Conservation (phyloP, 495 filamentous ascomycete genomes). For the Immersiella caudata region DNA sequence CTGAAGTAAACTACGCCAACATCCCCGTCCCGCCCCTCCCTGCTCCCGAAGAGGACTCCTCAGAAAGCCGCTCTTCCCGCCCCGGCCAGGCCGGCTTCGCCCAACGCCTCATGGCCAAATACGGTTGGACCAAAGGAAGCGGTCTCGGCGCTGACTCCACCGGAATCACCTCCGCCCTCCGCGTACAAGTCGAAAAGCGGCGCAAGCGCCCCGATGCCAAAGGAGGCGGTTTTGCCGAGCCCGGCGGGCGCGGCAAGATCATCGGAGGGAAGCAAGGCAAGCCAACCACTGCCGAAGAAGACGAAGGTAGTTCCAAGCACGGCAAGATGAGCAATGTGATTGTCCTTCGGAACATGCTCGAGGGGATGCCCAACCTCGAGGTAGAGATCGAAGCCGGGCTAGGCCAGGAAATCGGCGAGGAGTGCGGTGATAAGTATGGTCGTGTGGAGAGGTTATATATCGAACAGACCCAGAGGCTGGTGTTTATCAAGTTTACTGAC, state of each 20-base stretch:
- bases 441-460: conserved; percentile 82
- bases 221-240: conserved; percentile 74
- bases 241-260: conserved; percentile 75
- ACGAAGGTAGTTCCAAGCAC: conserved; percentile 60
- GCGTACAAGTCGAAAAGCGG: conserved; percentile 79
- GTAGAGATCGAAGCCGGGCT: conserved; percentile 73
- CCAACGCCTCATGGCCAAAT: conserved; percentile 82
- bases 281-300: conserved; percentile 36
- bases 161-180: conserved; percentile 81
- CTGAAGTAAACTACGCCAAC: conserved; percentile 49
- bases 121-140: conserved; percentile 86
- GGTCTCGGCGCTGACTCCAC: conserved; percentile 79
- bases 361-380: conserved; percentile 68
- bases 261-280: conserved; percentile 57
- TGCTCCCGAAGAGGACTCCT: neutral
- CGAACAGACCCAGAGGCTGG: conserved; percentile 56
- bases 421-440: conserved; percentile 88
- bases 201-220: conserved; percentile 78
- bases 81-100: conserved; percentile 84
- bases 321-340: conserved; percentile 80
- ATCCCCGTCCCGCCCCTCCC: conserved; percentile 21
- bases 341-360: conserved; percentile 76
- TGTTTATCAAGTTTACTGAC: conserved; percentile 90
- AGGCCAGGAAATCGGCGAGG: conserved; percentile 91
- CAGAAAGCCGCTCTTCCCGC: conserved; percentile 50